Evolutionary conservation across 2,329 filamentous ascomycete species (phyloP), one percentile per base, ranked within the genome.

Genomic region (Didymella glomerata): DNA sequence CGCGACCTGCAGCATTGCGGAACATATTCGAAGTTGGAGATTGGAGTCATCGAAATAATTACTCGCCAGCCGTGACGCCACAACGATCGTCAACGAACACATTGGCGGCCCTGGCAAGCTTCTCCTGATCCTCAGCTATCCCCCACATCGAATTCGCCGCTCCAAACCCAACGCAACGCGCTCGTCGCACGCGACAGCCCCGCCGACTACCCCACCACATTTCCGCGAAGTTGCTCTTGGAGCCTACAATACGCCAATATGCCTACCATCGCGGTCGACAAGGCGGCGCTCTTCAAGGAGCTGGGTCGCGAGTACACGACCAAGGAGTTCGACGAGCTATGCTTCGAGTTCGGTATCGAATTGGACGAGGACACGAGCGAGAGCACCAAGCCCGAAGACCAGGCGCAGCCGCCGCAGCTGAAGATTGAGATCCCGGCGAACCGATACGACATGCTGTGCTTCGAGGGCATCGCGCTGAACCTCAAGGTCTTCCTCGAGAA

Each of bases 371-470:
- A 99, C 60, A 68, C 63, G 14, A 71, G 64, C 30, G 61, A 70
- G 56, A 69, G 67, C 52, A 73, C 72, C 46, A 78, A 72, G 60
- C 59, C 72, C 14, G 75, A 77, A 53, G 64, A 66, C 48, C 55
- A 69, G 81, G 90, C 96, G 79, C 92, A 96, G 80, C 87, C 92
- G 50, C 90, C 95, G 56, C 92, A 98, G 80, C 86, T 98, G 73
- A 97, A 97, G 85, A 98, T 99, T 75, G 94, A 98, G 79, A 96
- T 98, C 72, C 93, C 93, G 63, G 94, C 95, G 73, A 98, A 98
- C 81, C 88, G 92, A 80, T 90, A 90, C 84, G 88, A 98, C 74
- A 93, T 98, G 89, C 87, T 99, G 55, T 98, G 94, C 81, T 96
- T 96, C 81, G 95, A 98, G 82, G 94, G 94, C 62, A 97, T 98